Evolutionary conservation across 306 rosid genomes (phyloP).

Genomic region (Citrullus amarus): DNA sequence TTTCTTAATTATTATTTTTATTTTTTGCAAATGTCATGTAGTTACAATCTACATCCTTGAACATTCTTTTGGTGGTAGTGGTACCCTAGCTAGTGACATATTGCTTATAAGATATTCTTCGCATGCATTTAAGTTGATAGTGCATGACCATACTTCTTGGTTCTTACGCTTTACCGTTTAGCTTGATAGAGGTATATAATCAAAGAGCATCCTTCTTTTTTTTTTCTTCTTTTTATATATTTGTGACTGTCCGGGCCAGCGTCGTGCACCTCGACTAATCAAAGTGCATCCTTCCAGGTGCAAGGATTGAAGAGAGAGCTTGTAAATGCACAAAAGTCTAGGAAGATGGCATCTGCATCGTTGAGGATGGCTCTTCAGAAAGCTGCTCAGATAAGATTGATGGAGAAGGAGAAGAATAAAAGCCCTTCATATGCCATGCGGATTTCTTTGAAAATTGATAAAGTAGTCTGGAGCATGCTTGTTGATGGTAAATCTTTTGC

Average conservation of each 20-base stretch:
- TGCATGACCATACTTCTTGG: background rate
- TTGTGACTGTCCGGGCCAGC: too few species aligned
- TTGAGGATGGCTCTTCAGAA: slow-evolving; percentile 76
- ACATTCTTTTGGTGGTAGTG: background rate
- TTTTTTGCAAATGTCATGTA: background rate
- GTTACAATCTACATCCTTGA: background rate
- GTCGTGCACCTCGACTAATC: too few species aligned
- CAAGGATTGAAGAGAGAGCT: slow-evolving; percentile 86
- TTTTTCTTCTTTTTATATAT: too few species aligned
- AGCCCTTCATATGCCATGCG: slow-evolving; percentile 98
- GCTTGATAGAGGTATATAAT: background rate
- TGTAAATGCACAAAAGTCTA: slow-evolving; percentile 58
- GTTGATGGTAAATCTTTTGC: slow-evolving; percentile 98
- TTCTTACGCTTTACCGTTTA: background rate
- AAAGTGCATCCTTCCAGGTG: slow-evolving; percentile 42
- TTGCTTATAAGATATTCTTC: background rate
- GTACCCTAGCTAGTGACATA: background rate
- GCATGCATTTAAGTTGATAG: background rate
- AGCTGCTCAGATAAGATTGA: slow-evolving; percentile 78
- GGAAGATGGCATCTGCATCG: slow-evolving; percentile 78
- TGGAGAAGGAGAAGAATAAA: slow-evolving; percentile 94
- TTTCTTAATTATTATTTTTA: too few species aligned
- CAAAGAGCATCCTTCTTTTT: slow-evolving; percentile 7
- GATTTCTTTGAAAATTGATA: slow-evolving; percentile 80
- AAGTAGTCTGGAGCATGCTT: slow-evolving; percentile 98